These are phyloP conservation scores for Ormosia emarginata DNA, from an alignment of 306 rosid genomes.

Conservation along the genomic window DNA sequence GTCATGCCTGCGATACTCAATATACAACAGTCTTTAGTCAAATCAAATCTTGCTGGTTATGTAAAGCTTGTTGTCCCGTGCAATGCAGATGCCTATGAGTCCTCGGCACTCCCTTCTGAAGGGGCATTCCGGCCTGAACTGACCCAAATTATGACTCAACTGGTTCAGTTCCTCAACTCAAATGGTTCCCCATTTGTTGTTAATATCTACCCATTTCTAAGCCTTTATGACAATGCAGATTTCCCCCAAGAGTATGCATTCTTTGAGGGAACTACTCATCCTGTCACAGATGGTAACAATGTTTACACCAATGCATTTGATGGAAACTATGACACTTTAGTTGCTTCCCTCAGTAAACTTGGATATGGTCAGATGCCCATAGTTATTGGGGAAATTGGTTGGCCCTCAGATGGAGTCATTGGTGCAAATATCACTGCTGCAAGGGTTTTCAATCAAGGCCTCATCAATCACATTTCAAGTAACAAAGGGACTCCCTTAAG, in stretches of 20 bases:
- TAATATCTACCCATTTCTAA: constrained; percentile 91
- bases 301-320: constrained; percentile 92
- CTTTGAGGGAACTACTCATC: constrained; percentile 84
- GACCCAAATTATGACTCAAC: constrained; percentile 64
- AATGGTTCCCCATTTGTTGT: constrained; percentile 93
- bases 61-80: constrained; percentile 92
- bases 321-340: constrained; percentile 88
- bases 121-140: constrained; percentile 86
- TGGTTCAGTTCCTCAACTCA: constrained; percentile 79
- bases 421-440: constrained; percentile 87
- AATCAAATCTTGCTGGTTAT: constrained; percentile 76
- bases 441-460: constrained; percentile 85
- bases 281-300: constrained; percentile 77
- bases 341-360: constrained; percentile 75
- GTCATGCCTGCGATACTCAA: constrained; percentile 78
- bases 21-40: constrained; percentile 81
- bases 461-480: constrained; percentile 57
- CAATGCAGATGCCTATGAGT: constrained; percentile 91
- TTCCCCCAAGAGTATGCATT: constrained; percentile 96
- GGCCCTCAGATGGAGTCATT: constrained; percentile 92
- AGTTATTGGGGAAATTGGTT: constrained; percentile 83
- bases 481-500: constrained; percentile 87
- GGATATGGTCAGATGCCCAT: constrained; percentile 95
- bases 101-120: constrained; percentile 77
- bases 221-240: constrained; percentile 75